Evolutionary conservation across 495 filamentous ascomycete species (phyloP), one percentile per base, ranked within the genome.

Genomic region (Staphylotrichum longicolle): DNA sequence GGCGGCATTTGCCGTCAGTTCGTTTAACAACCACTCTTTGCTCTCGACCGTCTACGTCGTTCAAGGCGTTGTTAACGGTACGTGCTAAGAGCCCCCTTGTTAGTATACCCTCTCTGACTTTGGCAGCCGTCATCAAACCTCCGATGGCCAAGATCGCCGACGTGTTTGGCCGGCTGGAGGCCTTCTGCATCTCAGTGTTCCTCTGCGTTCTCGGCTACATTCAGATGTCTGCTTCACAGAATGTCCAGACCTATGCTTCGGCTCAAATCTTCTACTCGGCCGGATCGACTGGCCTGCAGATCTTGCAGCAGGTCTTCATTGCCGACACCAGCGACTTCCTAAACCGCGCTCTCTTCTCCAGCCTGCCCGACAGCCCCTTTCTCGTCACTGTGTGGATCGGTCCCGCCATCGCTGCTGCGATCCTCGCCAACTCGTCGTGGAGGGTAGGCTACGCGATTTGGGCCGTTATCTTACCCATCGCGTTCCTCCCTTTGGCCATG

Each of bases 271-370:
- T 82, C 59, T 81, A 80, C 68, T 72, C 75, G 56, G 72, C 74
- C 51, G 75, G 75, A 15, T 72, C 67, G 46, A 82, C 83, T 5
- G 82, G 80, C 2, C 74, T 87, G 35, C 82, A 82, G 60, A 76
- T 85, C 54, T 78, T 83, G 42, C 77, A 86, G 62, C 78, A 83
- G 51, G 76, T 87, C 57, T 86, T 88, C 74, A 81, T 86, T 30
- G 85, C 86, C 46, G 86, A 89, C 72, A 85, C 82, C 3, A 84
- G 84, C n/a, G 76, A 72, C n/a, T 71, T 89, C 66, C 71, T 80
- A 7, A 85, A 88, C 72, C 80, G 86, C 60, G 84, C 80, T 46
- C 76, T 87, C 37, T 75, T 84, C 9, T 85, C 82, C 61, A 86
- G 80, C 40, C 83, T 87, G 44, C 77, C 81, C 32, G 78, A 76